Evolutionary conservation across 139 green algal species (phyloP), one percentile per base, ranked within the genome.

Genomic region (Chlamydomonas applanata): DNA sequence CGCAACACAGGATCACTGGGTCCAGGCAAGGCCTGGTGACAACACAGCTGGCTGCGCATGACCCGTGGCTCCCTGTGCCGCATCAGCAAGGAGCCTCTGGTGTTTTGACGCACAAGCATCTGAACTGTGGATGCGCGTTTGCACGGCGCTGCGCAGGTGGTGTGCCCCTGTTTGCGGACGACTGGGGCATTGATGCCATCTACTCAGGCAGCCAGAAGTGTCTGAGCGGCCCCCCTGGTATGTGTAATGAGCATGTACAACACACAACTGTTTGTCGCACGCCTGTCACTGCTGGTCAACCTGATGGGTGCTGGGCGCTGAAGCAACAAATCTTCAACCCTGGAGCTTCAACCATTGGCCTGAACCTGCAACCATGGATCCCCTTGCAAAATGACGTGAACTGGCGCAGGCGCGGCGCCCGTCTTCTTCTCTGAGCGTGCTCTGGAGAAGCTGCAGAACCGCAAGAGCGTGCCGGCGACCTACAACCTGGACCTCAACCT

Each of bases 401-500:
- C 40, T n/a, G 54, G 71, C 19, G 20, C 82, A 85, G 88, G 92
- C 61, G 90, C 76, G 0, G 86, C 91, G 3, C 91, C 91, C 0
- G 84, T 95, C 61, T 91, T 95, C 73, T 71, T 97, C 49, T 85
- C 69, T 46, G 76, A 93, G 69, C 82, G 88, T 19, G 91, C 91
- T 0, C 70, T 95, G 81, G 83, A 90, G 40, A 94, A 94, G 87
- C 72, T 97, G 29, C 78, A 85, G 67, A 62, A 30, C 27, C 85
- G 93, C 46, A 97, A 96, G 83, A 88, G 86, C n/a, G 89, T 90
- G 79, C 82, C 88, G 13, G 65, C 78, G 19, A 88, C 81, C 35
- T 97, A 93, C 79, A 91, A 95, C 80, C 79, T 97, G 61, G 92
- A 97, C 84, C 80, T 97, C 61, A 95, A 94, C 83, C 83, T 97